Percentiles rank a stretch among this genome's conserved stretches.
Conservation (phyloP, 805 yeast genomes). For the Kuraishia borneana region DNA sequence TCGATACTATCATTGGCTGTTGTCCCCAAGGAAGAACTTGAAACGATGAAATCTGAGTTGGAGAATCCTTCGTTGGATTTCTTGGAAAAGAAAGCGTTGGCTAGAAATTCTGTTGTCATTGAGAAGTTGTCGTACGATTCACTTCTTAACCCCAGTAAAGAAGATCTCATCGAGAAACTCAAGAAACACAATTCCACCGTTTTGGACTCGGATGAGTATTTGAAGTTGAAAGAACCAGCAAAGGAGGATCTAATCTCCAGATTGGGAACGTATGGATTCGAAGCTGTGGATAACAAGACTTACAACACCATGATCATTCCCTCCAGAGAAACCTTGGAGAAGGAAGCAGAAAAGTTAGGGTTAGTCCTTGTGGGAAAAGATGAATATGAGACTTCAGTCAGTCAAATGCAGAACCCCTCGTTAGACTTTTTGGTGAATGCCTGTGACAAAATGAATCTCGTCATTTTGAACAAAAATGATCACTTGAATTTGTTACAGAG, state of each 20-base stretch:
- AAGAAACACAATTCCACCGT: not conserved
- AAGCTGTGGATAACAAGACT: not conserved
- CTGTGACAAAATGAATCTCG: constrained; percentile 1
- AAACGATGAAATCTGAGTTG: constrained; percentile 1
- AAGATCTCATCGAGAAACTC: not conserved
- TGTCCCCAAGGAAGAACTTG: constrained; percentile 4
- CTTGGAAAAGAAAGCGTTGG: constrained; percentile 15
- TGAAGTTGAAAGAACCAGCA: not conserved
- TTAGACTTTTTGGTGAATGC: constrained; percentile 1
- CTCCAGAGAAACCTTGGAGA: constrained; percentile 1
- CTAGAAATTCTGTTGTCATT: constrained; percentile 5
- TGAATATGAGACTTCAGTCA: not conserved
- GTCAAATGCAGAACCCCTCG: constrained; percentile 2
- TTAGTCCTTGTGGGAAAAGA: not conserved
- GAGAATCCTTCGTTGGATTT: constrained; percentile 18
- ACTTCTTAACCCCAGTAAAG: not conserved
- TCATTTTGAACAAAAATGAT: constrained; percentile 1
- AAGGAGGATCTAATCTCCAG: not conserved
- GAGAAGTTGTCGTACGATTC: not conserved
- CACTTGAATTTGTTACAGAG: not conserved
- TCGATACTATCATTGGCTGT: constrained; percentile 6
- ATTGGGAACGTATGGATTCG: not conserved
- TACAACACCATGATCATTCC: constrained; percentile 1
- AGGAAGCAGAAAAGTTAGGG: constrained; percentile 1
- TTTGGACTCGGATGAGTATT: not conserved